Evolutionary conservation across 768 basidiomycete genomes (phyloP), one percentile per base, ranked within the genome.

Genomic region (Calocybe indica): DNA sequence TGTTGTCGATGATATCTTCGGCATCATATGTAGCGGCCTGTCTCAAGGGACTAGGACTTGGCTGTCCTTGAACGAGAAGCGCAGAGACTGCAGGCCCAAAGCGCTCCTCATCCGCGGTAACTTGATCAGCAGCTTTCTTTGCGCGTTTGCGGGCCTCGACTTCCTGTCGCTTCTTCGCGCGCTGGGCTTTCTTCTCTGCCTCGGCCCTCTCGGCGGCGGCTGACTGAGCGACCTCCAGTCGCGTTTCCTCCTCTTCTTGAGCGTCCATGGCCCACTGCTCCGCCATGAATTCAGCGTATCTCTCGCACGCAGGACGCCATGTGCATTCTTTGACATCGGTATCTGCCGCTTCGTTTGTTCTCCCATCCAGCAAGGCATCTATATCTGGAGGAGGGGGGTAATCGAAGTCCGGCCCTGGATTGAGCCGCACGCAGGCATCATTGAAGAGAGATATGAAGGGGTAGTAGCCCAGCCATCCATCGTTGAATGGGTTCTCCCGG

Each of bases 391-490:
- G 89, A 2, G 92, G 93, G 1, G 88, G 79, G 56, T 76, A 88
- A 6, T 79, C 77, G 57, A 94, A 98, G 51, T 84, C 63, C 0
- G 96, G 96, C 0, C 96, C 96, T 12, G 93, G 81, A 60, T 99
- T 97, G 48, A 95, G 73, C 40, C 64, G 75, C 9, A 93, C 86
- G 49, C 81, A 79, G 0, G 91, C 95, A 50, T 86, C 85, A 58
- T 93, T 94, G 71, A 92, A 99, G 34, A 95, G 72, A 4, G 92
- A 95, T 53, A 96, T 80, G 69, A 97, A 85, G 0, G 95, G 92
- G 62, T 92, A 98, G 66, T 99, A 99, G 1, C 96, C 96, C 5
- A 96, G 69, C 13, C 87, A 83, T 13, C 95, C 96, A 62, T 99
- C 96, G 62, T 99, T 93, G 57, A 92, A 89, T 2, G 79, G 79